Base-by-base conservation (phyloP, 2,329 filamentous ascomycete species). In the Helotiales sp. region DNA sequence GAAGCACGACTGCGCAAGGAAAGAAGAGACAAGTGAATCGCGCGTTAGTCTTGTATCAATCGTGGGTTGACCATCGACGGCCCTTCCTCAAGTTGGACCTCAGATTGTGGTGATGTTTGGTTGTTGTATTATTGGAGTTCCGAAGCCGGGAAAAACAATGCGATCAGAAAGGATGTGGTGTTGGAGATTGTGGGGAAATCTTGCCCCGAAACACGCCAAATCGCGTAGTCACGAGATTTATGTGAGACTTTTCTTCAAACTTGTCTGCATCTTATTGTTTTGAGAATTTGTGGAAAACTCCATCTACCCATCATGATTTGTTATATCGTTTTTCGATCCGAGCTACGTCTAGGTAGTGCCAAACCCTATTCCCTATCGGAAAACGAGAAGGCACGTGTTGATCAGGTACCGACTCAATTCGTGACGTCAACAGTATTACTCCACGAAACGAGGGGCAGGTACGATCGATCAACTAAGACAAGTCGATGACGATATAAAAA, bases 401-500 rank as follows among this genome's bases (percentile, higher is more conserved):
- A 22, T 43, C 54, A 58, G 54, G 24, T 24, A 43, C 34, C 54
- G 32, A 32, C 20, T 26, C 20, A 10, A 3, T 15, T 37, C 17
- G 52, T 64, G 61, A 64, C 61, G 52, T 64, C 52, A 47, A 32
- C 24, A 63, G 40, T 47, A 15, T 58, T 64, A 50, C 61, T 52
- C 61, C 52, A 57, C 50, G n/a, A 32, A 63, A 49, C 37, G 37
- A 63, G 49, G 49, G 49, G 49, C 40, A 40, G 40, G 30, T 45
- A 26, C 20, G 8, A n/a, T 7, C 47, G 11, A 37, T 54, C 50
- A 10, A 55, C 26, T 55, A 40, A 63, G 26, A 37, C 26, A 61
- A 61, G 37, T 61, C 55, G n/a, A 66, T 69, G 67, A 69, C 61
- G 64, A 49, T 54, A 34, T 47, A 61, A 43, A n/a, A 55, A 34